Evolutionary conservation across 148 eudicot genomes (phyloP), one percentile per base, ranked within the genome.

Genomic region (Spergularia bocconei): DNA sequence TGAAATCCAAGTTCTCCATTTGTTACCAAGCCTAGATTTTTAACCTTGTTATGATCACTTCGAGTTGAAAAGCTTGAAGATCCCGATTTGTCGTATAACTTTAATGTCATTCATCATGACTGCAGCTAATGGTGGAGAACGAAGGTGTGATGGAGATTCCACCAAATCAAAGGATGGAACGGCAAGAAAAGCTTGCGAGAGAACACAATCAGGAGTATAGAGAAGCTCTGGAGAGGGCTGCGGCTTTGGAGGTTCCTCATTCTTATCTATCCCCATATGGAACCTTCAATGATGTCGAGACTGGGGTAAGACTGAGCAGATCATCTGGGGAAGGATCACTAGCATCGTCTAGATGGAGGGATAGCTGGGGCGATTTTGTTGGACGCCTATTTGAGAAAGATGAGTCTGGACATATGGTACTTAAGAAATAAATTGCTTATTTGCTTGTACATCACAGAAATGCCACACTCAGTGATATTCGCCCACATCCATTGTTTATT

Each of bases 141-240:
- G 96, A 94, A 20, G 80, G 48, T 13, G 79, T 61, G 15, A 89
- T 90, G 91, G 91, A 86, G 75, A 85, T 88, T 51, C 98, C 98
- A 4, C 78, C 71, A 48, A 82, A 80, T 16, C 98, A 94, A 76
- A 78, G 84, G 71, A 94, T 94, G 97, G 93, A 92, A 71, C 77
- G 98, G 53, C 89, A 86, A 73, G 86, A 80, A 66, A 82, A 88
- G 25, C 84, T 94, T n/a, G 87, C 86, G 4, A 84, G 83, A 81
- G 98, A 88, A 75, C 97, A 94, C 67, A 84, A 76, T 51, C 86
- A 83, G 64, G 97, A 91, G 77, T 80, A 91, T 76, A 80, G 68
- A 68, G 93, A 87, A 41, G 98, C 98, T 29, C 82, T 94, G 13
- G 76, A 82, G 67, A 85, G 90, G 62, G 96, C 98, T 8, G 82